phyloP scores from a whole-genome alignment of 176 grass and related monocot genomes.

The Zoysia pacifica region DNA sequence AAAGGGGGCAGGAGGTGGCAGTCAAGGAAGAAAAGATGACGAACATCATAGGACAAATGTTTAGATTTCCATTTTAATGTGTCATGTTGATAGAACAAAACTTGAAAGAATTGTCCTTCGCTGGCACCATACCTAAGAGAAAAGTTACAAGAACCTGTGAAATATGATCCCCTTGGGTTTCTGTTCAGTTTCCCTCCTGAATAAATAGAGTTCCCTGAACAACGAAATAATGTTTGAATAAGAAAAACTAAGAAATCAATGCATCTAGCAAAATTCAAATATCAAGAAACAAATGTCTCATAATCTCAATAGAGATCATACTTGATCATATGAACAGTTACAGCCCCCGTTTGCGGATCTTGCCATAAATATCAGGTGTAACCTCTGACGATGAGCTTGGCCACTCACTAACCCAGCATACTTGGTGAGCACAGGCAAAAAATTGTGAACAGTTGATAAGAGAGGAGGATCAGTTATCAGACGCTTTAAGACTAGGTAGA shows the following conservation, averaged over 20 bases:
- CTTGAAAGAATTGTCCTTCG: too few species aligned
- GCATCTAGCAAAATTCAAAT: background rate
- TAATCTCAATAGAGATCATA: slow-evolving; percentile 38
- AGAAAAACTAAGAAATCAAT: too few species aligned
- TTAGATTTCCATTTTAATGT: slow-evolving; percentile 68
- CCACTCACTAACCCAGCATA: slow-evolving; percentile 88
- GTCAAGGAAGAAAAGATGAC: background rate
- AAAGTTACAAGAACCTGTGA: too few species aligned
- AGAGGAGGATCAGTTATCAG: too few species aligned
- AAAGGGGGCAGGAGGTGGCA: background rate
- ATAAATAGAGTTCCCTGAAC: slow-evolving; percentile 85
- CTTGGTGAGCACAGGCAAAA: slow-evolving; percentile 72
- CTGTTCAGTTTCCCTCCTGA: slow-evolving; percentile 73
- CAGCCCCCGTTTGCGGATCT: slow-evolving; percentile 73
- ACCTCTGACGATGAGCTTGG: slow-evolving; percentile 85
- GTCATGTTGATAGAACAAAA: slow-evolving; percentile 86
- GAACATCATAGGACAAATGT: background rate
- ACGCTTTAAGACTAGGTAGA: too few species aligned
- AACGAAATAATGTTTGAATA: background rate
- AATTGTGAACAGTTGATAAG: too few species aligned
- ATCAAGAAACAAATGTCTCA: slow-evolving; percentile 9
- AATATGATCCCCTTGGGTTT: slow-evolving; percentile 97
- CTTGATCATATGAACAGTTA: slow-evolving; percentile 89
- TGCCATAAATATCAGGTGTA: slow-evolving; percentile 88
- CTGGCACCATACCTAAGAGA: too few species aligned